phyloP scores from a whole-genome alignment of 2,329 filamentous ascomycete species.

The Verruconis gallopava region DNA sequence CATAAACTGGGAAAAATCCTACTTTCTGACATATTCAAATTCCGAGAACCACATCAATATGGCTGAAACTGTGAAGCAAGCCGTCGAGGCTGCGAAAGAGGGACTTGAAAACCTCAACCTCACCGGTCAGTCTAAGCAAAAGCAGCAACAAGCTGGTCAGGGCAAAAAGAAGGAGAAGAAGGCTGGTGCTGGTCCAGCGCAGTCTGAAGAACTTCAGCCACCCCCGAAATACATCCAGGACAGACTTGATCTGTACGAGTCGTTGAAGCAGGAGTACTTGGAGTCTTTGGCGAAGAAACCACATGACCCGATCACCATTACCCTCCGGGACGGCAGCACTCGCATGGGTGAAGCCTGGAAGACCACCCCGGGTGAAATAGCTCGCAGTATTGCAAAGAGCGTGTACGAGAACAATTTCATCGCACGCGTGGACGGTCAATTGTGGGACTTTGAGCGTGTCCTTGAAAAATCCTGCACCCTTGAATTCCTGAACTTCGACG shows the following conservation, averaged over 20 bases:
- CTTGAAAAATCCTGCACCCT: constrained; percentile 79
- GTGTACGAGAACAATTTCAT: constrained; percentile 78
- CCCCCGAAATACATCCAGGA: constrained; percentile 69
- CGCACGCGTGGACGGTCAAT: constrained; percentile 66
- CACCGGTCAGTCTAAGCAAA: constrained; percentile 17
- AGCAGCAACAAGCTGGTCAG: constrained; percentile 4
- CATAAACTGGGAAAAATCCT: too few species aligned
- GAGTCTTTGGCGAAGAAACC: constrained; percentile 60
- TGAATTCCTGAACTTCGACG: constrained; percentile 71
- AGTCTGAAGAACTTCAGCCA: constrained; percentile 34
- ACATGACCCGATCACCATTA: constrained; percentile 60
- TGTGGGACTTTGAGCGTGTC: constrained; percentile 89
- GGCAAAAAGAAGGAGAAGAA: constrained; percentile 26
- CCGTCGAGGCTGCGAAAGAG: constrained; percentile 46
- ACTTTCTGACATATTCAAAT: too few species aligned
- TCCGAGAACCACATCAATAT: constrained; percentile 23
- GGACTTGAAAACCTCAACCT: constrained; percentile 49
- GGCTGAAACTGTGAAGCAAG: constrained; percentile 35
- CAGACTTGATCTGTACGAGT: constrained; percentile 77
- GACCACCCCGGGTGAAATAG: constrained; percentile 72
- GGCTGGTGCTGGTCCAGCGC: constrained; percentile 20
- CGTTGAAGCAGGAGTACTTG: constrained; percentile 72
- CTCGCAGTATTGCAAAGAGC: constrained; percentile 70
- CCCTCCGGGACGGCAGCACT: constrained; percentile 57
- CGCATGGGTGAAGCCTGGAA: constrained; percentile 75